Base-by-base conservation (phyloP, 805 yeast species). In the Helenozyma baotianmanensis region DNA sequence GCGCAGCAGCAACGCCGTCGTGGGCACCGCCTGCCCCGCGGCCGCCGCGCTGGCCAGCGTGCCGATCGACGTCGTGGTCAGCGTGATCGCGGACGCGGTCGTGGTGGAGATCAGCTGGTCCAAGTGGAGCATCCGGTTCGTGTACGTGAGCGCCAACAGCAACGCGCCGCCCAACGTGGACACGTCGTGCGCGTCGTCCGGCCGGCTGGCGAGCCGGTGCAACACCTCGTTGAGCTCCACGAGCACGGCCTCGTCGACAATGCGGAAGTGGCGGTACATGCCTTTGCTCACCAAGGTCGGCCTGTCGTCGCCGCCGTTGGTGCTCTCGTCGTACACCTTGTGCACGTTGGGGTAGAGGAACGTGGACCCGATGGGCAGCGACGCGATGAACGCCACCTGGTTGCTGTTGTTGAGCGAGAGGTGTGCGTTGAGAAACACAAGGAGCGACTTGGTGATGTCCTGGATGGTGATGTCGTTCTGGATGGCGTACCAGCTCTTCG, bases 401-500 rank as follows among this genome's bases (percentile, higher is more conserved):
- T 92, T 92, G 23, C 88, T 77, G 45, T 83, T 84, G 56, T 85
- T 85, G 31, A 86, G 68, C 0, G 97, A 80, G 29, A 92, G 55
- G 56, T 92, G 98, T 2, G 95, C 88, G 56, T 92, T 92, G 32
- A 89, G 56, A 49, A 82, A 79, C 15, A 92, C 87, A 21, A 87
- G 58, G 7, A 89, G 51, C 2, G 89, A 66, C 41, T 82, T 72
- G 6, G 82, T 56, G 6, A 82, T 77, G 26, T 78, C 77, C 40
- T 73, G 68, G 14, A 86, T 56, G 26, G 76, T 51, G n/a, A 72
- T 56, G 38, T 64, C 65, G 27, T 70, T 71, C 53, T 57, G 50
- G 12, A 72, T 51, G 25, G 60, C 59, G 37, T 51, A 62, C 90
- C 90, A 83, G 27, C 82, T 78, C 21, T 65, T 56, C 0, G 96